These are phyloP conservation scores for Pseudozyma thailandica DNA, from an alignment of 1,284 basidiomycete genomes.

Conservation along the genomic window DNA sequence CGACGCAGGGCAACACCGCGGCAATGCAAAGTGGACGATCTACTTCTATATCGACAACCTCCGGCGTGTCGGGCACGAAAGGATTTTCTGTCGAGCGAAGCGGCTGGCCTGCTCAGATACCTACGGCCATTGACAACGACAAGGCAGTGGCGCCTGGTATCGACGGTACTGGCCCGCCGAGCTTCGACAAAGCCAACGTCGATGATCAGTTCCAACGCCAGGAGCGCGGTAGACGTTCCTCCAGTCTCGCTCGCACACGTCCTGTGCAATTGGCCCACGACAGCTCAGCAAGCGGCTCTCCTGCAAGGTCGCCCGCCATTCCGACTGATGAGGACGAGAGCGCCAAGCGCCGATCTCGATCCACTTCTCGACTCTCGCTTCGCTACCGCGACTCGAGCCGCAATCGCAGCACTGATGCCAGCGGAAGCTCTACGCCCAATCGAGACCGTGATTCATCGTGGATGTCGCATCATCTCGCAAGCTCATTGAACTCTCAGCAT, in stretches of 20 bases:
- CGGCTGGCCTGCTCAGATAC: neutral
- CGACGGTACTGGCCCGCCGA: neutral
- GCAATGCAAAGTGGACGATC: slow-evolving; percentile 2
- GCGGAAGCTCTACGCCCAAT: slow-evolving; percentile 42
- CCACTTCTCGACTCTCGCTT: slow-evolving; percentile 34
- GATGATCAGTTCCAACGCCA: slow-evolving; percentile 15
- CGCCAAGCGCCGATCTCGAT: slow-evolving; percentile 32
- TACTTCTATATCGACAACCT: neutral
- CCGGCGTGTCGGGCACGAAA: neutral
- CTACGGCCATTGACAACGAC: neutral
- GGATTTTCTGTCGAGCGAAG: slow-evolving; percentile 9
- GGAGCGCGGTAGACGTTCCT: slow-evolving; percentile 34
- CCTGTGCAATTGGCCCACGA: slow-evolving; percentile 20
- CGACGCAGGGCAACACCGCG: neutral
- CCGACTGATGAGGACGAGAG: slow-evolving; percentile 15
- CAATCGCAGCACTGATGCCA: slow-evolving; percentile 39
- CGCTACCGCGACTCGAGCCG: slow-evolving; percentile 35
- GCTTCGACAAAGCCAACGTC: slow-evolving; percentile 19
- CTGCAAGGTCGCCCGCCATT: slow-evolving; percentile 18
- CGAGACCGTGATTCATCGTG: slow-evolving; percentile 33
- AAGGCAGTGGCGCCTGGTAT: neutral
- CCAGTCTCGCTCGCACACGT: slow-evolving; percentile 39
- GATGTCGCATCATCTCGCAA: slow-evolving; percentile 24
- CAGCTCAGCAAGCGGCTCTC: slow-evolving; percentile 18
- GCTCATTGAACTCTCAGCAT: slow-evolving; percentile 26